Evolutionary conservation across 768 basidiomycete species (phyloP).

Genomic region (Kwoniella mangroviensis): DNA sequence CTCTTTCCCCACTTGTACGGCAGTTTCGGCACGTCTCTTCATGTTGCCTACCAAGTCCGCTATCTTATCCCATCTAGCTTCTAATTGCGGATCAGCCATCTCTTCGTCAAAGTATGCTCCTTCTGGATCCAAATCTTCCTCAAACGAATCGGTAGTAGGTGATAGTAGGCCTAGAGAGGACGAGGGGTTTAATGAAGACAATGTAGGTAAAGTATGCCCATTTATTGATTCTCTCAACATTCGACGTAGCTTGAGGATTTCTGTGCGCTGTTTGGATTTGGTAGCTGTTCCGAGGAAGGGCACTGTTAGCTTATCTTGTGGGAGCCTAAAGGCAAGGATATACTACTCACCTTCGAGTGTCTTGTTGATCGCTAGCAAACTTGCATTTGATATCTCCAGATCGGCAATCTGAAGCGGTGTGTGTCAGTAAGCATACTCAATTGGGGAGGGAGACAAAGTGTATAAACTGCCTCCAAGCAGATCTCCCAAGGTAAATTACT

Average conservation of each 20-base stretch:
- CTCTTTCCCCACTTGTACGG: constrained; percentile 28
- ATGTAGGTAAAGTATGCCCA: constrained; percentile 7
- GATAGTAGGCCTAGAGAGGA: constrained; percentile 16
- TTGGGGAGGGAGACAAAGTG: too few relatives aligned
- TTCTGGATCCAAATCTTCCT: constrained; percentile 13
- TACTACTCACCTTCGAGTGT: constrained; percentile 47
- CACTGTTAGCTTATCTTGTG: not conserved
- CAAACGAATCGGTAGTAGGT: constrained; percentile 13
- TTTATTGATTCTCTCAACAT: constrained; percentile 41
- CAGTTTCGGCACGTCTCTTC: constrained; percentile 34
- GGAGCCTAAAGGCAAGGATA: not conserved
- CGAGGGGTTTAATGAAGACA: not conserved
- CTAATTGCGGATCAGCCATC: constrained; percentile 35
- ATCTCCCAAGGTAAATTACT: not conserved
- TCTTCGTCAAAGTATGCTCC: constrained; percentile 31
- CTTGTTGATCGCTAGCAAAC: constrained; percentile 53
- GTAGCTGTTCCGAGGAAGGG: constrained; percentile 26
- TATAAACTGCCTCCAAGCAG: too few relatives aligned
- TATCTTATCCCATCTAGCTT: constrained; percentile 44
- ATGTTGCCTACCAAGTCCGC: constrained; percentile 33
- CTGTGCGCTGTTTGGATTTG: constrained; percentile 48
- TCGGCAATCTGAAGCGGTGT: constrained; percentile 57
- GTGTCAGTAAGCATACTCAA: too few relatives aligned
- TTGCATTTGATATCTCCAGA: constrained; percentile 55
- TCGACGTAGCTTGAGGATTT: constrained; percentile 44